These are phyloP conservation scores for Lactarius tabidus DNA, from an alignment of 768 basidiomycete genomes.

Conservation along the genomic window DNA sequence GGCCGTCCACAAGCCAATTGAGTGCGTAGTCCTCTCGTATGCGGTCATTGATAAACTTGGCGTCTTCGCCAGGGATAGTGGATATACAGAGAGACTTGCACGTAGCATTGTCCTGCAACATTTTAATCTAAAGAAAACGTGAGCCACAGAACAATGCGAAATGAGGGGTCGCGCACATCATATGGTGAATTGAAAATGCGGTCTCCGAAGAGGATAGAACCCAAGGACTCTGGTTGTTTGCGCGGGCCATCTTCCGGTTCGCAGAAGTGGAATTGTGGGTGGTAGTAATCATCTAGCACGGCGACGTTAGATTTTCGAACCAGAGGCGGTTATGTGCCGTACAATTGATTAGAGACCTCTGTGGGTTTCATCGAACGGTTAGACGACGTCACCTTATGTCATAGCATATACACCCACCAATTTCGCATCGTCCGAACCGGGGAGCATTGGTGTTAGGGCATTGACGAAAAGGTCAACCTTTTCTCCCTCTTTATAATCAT, in stretches of 20 bases:
- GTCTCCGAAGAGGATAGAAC: slow-evolving; percentile 95
- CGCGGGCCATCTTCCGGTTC: slow-evolving; percentile 66
- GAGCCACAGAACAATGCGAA: slow-evolving; percentile 11
- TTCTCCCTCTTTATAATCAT: slow-evolving; percentile 72
- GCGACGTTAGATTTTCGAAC: neutral
- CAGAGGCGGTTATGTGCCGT: slow-evolving; percentile 26
- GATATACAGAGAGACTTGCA: slow-evolving; percentile 72
- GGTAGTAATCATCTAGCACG: slow-evolving; percentile 83
- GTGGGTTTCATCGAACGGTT: neutral
- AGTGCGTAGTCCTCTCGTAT: slow-evolving; percentile 90
- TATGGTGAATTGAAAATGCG: slow-evolving; percentile 90
- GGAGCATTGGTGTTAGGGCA: slow-evolving; percentile 81
- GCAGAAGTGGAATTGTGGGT: slow-evolving; percentile 83
- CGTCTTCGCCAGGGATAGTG: slow-evolving; percentile 62
- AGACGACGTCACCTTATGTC: neutral
- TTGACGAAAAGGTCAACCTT: slow-evolving; percentile 80
- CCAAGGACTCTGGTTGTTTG: slow-evolving; percentile 79
- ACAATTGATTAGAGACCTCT: slow-evolving; percentile 95
- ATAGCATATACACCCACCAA: slow-evolving; percentile 47
- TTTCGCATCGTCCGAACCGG: slow-evolving; percentile 63
- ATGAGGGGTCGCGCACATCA: slow-evolving; percentile 49
- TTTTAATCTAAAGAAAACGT: slow-evolving; percentile 54
- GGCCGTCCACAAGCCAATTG: slow-evolving; percentile 92
- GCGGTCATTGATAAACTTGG: slow-evolving; percentile 86
- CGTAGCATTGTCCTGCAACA: slow-evolving; percentile 70